A percentile compares a stretch with the other conserved stretches of the same genome.
phyloP scores from a whole-genome alignment of 352 stramenopile species.

The Pythium graminicola region DNA sequence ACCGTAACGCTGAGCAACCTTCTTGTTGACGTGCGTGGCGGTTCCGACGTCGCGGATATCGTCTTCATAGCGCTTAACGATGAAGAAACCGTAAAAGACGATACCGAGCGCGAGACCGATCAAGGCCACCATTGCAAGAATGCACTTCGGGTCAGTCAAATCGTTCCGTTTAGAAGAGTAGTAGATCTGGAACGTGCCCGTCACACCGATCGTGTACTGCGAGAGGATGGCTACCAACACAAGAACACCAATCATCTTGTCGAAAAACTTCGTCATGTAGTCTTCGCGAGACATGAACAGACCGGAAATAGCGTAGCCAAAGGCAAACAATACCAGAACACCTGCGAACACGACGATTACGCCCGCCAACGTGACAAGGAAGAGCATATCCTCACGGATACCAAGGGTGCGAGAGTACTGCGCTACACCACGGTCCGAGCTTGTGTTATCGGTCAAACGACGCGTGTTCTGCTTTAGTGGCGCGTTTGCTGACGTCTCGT shows the following conservation, averaged over 20 bases:
- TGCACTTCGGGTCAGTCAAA: slow-evolving; percentile 47
- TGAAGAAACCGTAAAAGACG: slow-evolving; percentile 65
- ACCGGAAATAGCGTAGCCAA: slow-evolving; percentile 40
- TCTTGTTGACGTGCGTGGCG: slow-evolving; percentile 82
- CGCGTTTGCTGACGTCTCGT: slow-evolving; percentile 8
- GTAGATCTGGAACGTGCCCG: slow-evolving; percentile 82
- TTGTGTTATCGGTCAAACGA: slow-evolving; percentile 22
- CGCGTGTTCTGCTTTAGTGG: slow-evolving; percentile 6
- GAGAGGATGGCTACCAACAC: slow-evolving; percentile 83
- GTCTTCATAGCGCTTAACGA: slow-evolving; percentile 72
- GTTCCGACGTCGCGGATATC: slow-evolving; percentile 74
- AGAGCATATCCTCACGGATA: slow-evolving; percentile 69
- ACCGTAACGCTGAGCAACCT: slow-evolving; percentile 69
- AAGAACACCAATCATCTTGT: slow-evolving; percentile 70
- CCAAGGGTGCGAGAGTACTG: slow-evolving; percentile 70
- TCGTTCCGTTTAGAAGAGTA: slow-evolving; percentile 60
- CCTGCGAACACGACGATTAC: slow-evolving; percentile 43
- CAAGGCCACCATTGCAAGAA: slow-evolving; percentile 58
- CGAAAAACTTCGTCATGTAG: slow-evolving; percentile 67
- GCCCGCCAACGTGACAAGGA: slow-evolving; percentile 71
- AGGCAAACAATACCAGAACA: slow-evolving; percentile 38
- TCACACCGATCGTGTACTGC: slow-evolving; percentile 78
- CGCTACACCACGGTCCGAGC: slow-evolving; percentile 55
- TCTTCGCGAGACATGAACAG: slow-evolving; percentile 51
- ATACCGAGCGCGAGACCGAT: slow-evolving; percentile 70